Percentiles rank a stretch among this genome's conserved stretches.
Evolutionary conservation across 1,284 basidiomycete genomes (phyloP).

Genomic region (Ganoderma meredithae): DNA sequence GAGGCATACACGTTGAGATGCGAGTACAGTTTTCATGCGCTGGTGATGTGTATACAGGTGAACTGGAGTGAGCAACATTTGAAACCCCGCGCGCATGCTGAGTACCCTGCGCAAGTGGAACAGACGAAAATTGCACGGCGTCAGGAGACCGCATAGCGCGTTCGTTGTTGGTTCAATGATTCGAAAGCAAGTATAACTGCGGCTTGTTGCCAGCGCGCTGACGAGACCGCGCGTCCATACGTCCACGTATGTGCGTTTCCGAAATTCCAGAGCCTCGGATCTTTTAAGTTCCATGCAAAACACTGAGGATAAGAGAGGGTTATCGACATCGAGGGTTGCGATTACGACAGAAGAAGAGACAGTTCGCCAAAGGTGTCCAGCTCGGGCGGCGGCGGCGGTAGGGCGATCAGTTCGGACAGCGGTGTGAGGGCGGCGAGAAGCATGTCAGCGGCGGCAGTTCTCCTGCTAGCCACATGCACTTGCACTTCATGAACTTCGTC

Average conservation of each 20-base stretch:
- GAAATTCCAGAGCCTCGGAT: not conserved
- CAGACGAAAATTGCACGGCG: not conserved
- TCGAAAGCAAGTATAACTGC: not conserved
- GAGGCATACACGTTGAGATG: too few relatives aligned
- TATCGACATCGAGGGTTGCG: not conserved
- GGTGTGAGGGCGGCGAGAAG: constrained; percentile 14
- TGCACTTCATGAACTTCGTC: not conserved
- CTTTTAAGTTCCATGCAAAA: not conserved
- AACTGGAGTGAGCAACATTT: not conserved
- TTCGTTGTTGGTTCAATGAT: not conserved
- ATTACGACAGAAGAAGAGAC: constrained; percentile 13
- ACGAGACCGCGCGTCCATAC: not conserved
- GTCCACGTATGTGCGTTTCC: not conserved
- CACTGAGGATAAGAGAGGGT: not conserved
- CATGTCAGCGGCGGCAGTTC: not conserved
- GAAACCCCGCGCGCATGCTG: not conserved
- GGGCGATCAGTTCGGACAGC: constrained; percentile 14
- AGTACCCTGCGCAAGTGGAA: not conserved
- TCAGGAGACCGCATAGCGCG: not conserved
- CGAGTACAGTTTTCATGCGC: not conserved
- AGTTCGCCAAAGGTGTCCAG: constrained; percentile 23
- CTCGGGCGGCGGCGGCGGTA: constrained; percentile 18
- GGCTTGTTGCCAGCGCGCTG: not conserved
- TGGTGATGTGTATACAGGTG: not conserved
- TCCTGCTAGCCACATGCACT: too few relatives aligned